These are phyloP conservation scores for Fusarium sp. DNA, from an alignment of 2,329 filamentous ascomycete genomes.

Conservation along the genomic window DNA sequence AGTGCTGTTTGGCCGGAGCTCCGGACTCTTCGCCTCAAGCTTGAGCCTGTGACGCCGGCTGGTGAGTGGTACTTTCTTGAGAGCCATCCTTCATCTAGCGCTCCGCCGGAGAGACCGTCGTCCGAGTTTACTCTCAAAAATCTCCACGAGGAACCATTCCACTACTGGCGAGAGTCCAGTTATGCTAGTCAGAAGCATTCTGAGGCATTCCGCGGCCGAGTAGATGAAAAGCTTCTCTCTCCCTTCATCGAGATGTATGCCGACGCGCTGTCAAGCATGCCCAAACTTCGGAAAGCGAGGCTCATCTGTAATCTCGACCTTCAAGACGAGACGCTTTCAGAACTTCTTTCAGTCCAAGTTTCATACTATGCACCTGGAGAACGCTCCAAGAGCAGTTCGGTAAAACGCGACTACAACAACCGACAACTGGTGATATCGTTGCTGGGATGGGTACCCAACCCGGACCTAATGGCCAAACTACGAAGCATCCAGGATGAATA, in stretches of 20 bases:
- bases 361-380: constrained; percentile 4
- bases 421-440: constrained; percentile 10
- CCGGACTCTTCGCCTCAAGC: neutral
- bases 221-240: neutral
- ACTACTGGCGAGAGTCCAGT: neutral
- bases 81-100: neutral
- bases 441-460: constrained; percentile 6
- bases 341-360: neutral
- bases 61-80: constrained; percentile 10
- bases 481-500: constrained; percentile 7
- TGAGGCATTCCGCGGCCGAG: neutral
- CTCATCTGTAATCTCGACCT: constrained; percentile 3
- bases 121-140: neutral
- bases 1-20: neutral
- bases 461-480: constrained; percentile 5
- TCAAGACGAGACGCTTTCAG: neutral
- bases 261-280: constrained; percentile 11
- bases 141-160: constrained; percentile 6
- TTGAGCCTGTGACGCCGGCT: constrained; percentile 3
- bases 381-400: neutral
- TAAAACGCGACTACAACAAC: neutral
- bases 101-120: neutral
- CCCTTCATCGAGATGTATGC: constrained; percentile 6
- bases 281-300: neutral
- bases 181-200: neutral